Evolutionary conservation across 148 eudicot species (phyloP).

Genomic region (Rheum nobile): DNA sequence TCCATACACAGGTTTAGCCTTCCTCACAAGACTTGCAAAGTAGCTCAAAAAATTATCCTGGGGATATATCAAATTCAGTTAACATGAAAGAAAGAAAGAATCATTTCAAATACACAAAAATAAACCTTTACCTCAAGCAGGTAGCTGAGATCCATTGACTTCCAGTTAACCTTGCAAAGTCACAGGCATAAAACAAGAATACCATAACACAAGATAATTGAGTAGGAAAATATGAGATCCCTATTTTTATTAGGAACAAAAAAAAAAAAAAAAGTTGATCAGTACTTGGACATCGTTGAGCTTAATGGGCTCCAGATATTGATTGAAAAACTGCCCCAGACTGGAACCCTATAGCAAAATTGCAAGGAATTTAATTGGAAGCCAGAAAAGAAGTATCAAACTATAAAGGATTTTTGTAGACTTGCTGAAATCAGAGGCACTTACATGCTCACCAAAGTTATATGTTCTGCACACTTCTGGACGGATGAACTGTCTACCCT

Average conservation of each 20-base stretch:
- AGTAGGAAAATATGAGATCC: background rate
- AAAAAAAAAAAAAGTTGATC: slow-evolving; percentile 15
- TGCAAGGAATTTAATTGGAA: background rate
- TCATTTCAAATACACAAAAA: background rate
- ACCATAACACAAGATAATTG: background rate
- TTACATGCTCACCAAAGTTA: slow-evolving; percentile 97
- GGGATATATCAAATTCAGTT: background rate
- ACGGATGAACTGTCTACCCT: slow-evolving; percentile 83
- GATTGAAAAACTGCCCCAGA: slow-evolving; percentile 85
- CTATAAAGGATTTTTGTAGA: background rate
- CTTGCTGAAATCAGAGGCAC: slow-evolving; percentile 12
- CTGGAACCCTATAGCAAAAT: slow-evolving; percentile 72
- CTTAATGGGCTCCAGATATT: slow-evolving; percentile 91
- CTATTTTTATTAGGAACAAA: background rate
- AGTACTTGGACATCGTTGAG: slow-evolving; percentile 68
- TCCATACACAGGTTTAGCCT: slow-evolving; percentile 52
- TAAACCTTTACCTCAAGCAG: slow-evolving; percentile 62
- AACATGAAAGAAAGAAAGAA: slow-evolving; percentile 1
- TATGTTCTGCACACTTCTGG: slow-evolving; percentile 99
- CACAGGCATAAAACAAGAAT: background rate
- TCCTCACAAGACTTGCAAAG: slow-evolving; percentile 63
- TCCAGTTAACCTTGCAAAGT: slow-evolving; percentile 77
- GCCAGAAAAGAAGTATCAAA: background rate
- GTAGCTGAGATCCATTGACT: slow-evolving; percentile 85
- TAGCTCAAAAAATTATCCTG: slow-evolving; percentile 68